A percentile compares a stretch with the other conserved stretches of the same genome.
Evolutionary conservation across 1,284 basidiomycete genomes (phyloP).

Genomic region (Ceratobasidium papillatum): DNA sequence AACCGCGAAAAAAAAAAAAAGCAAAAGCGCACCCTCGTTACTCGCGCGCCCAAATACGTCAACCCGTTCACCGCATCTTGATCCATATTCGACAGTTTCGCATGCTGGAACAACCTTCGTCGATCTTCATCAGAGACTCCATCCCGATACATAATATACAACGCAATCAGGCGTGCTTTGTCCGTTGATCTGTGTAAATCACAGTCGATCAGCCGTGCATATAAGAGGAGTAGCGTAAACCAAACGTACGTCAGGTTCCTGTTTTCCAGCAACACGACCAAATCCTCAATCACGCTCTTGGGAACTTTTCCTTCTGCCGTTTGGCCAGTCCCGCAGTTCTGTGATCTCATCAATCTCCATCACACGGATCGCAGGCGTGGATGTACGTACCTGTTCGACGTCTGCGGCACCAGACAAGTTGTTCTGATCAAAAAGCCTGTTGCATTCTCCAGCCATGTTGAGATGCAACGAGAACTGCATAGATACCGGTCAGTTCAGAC

Average conservation of each 20-base stretch:
- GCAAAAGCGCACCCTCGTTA: conserved; percentile 73
- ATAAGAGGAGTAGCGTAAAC: neutral
- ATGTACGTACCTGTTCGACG: conserved; percentile 83
- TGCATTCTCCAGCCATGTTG: conserved; percentile 97
- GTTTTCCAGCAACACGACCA: conserved; percentile 95
- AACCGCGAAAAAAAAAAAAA: conserved; percentile 34
- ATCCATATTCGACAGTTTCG: conserved; percentile 86
- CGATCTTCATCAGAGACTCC: conserved; percentile 98
- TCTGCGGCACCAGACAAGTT: conserved; percentile 86
- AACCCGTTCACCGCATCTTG: conserved; percentile 95
- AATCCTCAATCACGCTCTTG: conserved; percentile 94
- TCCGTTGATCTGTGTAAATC: conserved; percentile 71
- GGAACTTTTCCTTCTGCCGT: conserved; percentile 91
- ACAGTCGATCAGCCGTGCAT: neutral
- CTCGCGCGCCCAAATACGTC: conserved; percentile 81
- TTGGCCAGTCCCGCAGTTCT: conserved; percentile 91
- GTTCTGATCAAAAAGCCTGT: conserved; percentile 90
- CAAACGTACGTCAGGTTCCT: conserved; percentile 76
- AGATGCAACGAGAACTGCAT: conserved; percentile 91
- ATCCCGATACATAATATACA: conserved; percentile 95
- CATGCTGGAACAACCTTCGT: conserved; percentile 94
- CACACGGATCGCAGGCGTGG: neutral
- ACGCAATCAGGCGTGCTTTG: conserved; percentile 96
- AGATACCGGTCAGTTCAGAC: neutral
- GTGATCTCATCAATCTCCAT: neutral